These are phyloP conservation scores for Boletus barrowsii DNA, from an alignment of 768 basidiomycete genomes.

Conservation along the genomic window DNA sequence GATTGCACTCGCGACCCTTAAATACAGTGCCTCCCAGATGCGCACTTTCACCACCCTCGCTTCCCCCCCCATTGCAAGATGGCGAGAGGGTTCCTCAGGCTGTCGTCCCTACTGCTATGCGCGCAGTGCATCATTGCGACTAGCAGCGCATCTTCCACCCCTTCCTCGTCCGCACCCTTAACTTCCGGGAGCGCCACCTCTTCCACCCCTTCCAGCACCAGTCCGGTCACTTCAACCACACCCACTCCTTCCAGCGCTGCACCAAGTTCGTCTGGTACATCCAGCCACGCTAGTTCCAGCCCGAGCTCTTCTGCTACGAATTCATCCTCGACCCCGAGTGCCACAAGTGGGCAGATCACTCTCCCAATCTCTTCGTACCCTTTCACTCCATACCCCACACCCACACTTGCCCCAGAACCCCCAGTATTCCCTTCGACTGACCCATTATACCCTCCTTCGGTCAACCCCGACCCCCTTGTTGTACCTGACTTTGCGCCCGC, in stretches of 20 bases:
- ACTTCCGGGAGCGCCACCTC: background rate
- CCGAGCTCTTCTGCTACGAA: constrained; percentile 9
- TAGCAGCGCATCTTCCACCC: background rate
- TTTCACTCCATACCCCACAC: constrained; percentile 62
- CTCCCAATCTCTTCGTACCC: constrained; percentile 40
- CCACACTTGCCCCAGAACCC: constrained; percentile 51
- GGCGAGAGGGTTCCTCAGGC: constrained; percentile 8
- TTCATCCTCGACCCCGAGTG: constrained; percentile 2
- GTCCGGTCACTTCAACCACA: background rate
- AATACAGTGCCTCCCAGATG: background rate
- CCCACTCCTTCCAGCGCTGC: constrained; percentile 1
- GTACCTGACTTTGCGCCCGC: constrained; percentile 48
- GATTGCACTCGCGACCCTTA: background rate
- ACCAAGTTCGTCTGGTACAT: background rate
- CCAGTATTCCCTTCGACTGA: constrained; percentile 53
- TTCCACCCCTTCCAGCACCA: background rate
- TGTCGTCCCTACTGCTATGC: constrained; percentile 16
- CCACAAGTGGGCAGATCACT: constrained; percentile 23
- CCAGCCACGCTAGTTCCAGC: background rate
- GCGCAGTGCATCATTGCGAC: constrained; percentile 4
- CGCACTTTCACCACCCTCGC: background rate
- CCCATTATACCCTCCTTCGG: constrained; percentile 56
- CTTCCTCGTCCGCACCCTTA: background rate
- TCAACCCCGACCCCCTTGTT: constrained; percentile 35
- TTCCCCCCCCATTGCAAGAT: constrained; percentile 10